Conservation (phyloP, 2,329 filamentous ascomycete species). For the Pseudogymnoascus verrucosus region DNA sequence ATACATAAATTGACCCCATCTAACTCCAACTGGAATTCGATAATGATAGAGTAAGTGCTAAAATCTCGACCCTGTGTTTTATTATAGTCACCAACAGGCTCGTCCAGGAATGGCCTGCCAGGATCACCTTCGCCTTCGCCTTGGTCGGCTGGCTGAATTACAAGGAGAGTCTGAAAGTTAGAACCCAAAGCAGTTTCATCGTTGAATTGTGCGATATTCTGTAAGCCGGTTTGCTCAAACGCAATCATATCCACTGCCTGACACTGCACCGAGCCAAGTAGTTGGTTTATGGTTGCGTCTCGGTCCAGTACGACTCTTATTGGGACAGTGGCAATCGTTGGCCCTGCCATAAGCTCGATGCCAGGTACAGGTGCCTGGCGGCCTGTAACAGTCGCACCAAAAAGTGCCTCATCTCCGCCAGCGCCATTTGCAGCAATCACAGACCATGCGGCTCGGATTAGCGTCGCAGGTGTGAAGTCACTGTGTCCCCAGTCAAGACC, state of each 20-base stretch:
- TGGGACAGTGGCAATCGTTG: slow-evolving; percentile 36
- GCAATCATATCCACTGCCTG: slow-evolving; percentile 41
- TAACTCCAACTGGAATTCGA: background rate
- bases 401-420: slow-evolving; percentile 30
- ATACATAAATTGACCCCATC: slow-evolving; percentile 4
- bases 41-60: slow-evolving; percentile 6
- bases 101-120: background rate
- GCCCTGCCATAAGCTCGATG: slow-evolving; percentile 35
- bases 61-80: background rate
- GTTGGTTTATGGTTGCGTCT: background rate
- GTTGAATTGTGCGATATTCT: slow-evolving; percentile 17
- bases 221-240: slow-evolving; percentile 37
- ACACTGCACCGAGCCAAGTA: slow-evolving; percentile 3
- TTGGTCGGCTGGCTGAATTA: slow-evolving; percentile 16
- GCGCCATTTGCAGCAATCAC: slow-evolving; percentile 30
- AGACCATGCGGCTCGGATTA: slow-evolving; percentile 34
- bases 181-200: slow-evolving; percentile 14
- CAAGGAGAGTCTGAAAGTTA: slow-evolving; percentile 19
- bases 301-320: slow-evolving; percentile 24
- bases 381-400: slow-evolving; percentile 35
- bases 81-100: background rate
- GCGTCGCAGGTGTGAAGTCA: slow-evolving; percentile 21
- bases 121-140: background rate
- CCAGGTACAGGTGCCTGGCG: slow-evolving; percentile 31
- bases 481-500: background rate